phyloP scores from a whole-genome alignment of 305 asterid species.

The Fraxinus nigra region DNA sequence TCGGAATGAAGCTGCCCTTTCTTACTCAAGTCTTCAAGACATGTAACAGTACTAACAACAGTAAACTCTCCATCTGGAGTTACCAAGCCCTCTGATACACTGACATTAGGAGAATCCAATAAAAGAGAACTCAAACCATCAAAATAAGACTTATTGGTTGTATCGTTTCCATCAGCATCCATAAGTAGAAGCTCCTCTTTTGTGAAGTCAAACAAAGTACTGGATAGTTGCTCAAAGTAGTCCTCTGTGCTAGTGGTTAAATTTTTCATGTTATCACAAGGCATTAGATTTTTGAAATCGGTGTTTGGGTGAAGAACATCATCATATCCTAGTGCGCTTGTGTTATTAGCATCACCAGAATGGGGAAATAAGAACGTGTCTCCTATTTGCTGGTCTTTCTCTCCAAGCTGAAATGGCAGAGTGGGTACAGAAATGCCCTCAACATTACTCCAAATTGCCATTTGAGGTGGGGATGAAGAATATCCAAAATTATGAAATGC shows the following conservation, averaged over 20 bases:
- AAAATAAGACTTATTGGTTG: slow-evolving; percentile 40
- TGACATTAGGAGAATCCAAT: slow-evolving; percentile 47
- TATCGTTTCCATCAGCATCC: slow-evolving; percentile 41
- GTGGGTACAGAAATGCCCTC: slow-evolving; percentile 29
- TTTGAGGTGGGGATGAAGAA: slow-evolving; percentile 40
- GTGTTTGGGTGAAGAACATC: slow-evolving; percentile 25
- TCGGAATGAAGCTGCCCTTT: slow-evolving; percentile 6
- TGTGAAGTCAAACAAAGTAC: slow-evolving; percentile 42
- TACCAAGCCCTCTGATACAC: slow-evolving; percentile 27
- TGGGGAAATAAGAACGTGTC: slow-evolving; percentile 23
- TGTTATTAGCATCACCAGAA: slow-evolving; percentile 24
- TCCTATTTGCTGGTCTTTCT: slow-evolving; percentile 25
- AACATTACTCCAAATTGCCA: slow-evolving; percentile 40
- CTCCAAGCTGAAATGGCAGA: slow-evolving; percentile 37
- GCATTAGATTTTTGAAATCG: slow-evolving; percentile 26
- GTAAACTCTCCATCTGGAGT: slow-evolving; percentile 25
- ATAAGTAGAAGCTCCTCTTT: slow-evolving; percentile 40
- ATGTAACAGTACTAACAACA: slow-evolving; percentile 22
- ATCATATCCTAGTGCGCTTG: slow-evolving; percentile 19
- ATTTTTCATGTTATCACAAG: slow-evolving; percentile 26
- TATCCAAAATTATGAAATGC: slow-evolving; percentile 38
- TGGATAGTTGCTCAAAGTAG: slow-evolving; percentile 40
- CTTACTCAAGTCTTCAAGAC: slow-evolving; percentile 18
- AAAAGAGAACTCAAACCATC: slow-evolving; percentile 52
- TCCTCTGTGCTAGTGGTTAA: slow-evolving; percentile 44